These are phyloP conservation scores for Royoungia palumana DNA, from an alignment of 768 basidiomycete species.

Conservation along the genomic window DNA sequence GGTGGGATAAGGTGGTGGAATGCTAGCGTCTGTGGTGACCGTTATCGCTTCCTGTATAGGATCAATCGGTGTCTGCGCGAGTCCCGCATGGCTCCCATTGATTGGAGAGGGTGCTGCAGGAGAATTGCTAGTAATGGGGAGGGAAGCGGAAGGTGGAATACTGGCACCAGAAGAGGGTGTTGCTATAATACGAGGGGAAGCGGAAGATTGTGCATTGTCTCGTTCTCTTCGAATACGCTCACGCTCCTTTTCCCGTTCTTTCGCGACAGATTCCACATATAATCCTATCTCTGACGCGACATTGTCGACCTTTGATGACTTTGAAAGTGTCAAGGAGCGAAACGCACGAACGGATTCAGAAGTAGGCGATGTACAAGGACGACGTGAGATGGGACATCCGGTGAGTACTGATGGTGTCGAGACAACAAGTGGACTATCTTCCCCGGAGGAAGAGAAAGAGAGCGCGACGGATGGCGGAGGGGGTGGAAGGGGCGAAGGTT, in stretches of 20 bases:
- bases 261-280: constrained; percentile 73
- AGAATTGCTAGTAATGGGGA: constrained; percentile 10
- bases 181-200: constrained; percentile 23
- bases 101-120: constrained; percentile 13
- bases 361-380: constrained; percentile 34
- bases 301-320: constrained; percentile 45
- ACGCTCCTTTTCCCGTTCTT: constrained; percentile 74
- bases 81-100: constrained; percentile 11
- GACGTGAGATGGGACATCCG: constrained; percentile 32
- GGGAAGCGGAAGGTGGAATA: constrained; percentile 7
- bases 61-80: constrained; percentile 19
- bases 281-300: constrained; percentile 60
- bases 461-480: constrained; percentile 32
- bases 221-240: constrained; percentile 68
- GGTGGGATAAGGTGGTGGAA: constrained; percentile 49
- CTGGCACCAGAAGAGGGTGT: constrained; percentile 22
- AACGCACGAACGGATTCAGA: constrained; percentile 42
- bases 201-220: constrained; percentile 40
- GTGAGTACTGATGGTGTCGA: constrained; percentile 10
- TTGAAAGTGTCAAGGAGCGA: constrained; percentile 50
- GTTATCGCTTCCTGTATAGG: constrained; percentile 11
- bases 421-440: background rate
- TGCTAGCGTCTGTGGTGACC: constrained; percentile 17
- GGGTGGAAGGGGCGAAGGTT: constrained; percentile 47
- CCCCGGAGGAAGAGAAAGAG: constrained; percentile 18